Base-by-base conservation (phyloP, 129 eudicot species). In the Gnaphalium uliginosum region DNA sequence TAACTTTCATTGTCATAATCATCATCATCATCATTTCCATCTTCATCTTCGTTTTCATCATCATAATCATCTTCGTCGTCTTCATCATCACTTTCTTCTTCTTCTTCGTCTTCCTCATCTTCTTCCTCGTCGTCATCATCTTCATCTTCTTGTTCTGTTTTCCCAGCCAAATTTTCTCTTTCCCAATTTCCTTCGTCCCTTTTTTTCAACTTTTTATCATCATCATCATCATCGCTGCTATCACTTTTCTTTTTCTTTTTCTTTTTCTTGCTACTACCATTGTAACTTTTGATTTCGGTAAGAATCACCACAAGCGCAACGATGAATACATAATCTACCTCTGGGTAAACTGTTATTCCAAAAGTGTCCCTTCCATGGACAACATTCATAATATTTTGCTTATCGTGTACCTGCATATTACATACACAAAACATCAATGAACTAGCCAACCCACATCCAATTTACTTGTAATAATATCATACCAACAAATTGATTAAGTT, bases 301-400 rank as follows among this genome's bases (percentile, higher is more conserved):
- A 86, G 85, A 39, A 86, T 83, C 41, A 78, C 85, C 53, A 83
- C 81, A 8, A 86, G 72, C 0, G 90, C 87, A 35, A 83, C 79
- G 13, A 86, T 83, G 76, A 86, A 86, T 24, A 81, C 87, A 19
- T 73, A 83, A 74, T 86, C 87, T 21, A 83, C 87, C 57, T 86
- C 68, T 0, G 85, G 90, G 56, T 83, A 80, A 26, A 86, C 85
- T n/a, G 87, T 83, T 76, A 86, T 77, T 32, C 76, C 68, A 17
- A 82, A 86, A 21, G 79, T 86, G 71, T 82, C 89, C 29, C 75
- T 81, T 74, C 85, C 85, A 0, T 69, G 81, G 66, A 65, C 72
- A 18, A 85, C 71, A 14, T 78, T 85, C 5, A 58, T 65, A 35
- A 73, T 85, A 30, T 71, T 76, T 46, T 79, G 79, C 43, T 77